Evolutionary conservation across 768 basidiomycete species (phyloP), one percentile per base, ranked within the genome.

Genomic region (Podaxis sp.): DNA sequence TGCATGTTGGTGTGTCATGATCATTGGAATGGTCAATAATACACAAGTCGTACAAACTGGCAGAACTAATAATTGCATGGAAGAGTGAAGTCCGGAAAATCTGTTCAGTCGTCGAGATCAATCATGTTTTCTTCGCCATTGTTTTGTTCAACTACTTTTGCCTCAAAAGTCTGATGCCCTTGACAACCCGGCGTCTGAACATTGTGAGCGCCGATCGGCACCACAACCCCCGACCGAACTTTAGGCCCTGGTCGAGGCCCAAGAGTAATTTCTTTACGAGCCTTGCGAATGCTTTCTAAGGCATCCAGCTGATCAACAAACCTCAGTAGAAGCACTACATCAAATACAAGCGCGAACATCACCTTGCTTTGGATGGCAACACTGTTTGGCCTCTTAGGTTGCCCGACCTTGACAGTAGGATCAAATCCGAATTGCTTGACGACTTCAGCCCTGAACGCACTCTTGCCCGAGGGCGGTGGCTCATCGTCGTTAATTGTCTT

Each of bases 381-480:
- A 52, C 80, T 75, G 38, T 77, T 75, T 12, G 54, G 11, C 24
- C 65, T 66, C 61, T 77, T 78, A 43, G 75, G 74, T 43, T 77
- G 80, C 1, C 85, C 85, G 47, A 76, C 72, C 68, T 85, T 87
- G 7, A 78, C 69, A 2, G 85, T 84, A 25, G 93, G 93, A 73
- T 94, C 90, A 63, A 94, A 94, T 1, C 93, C 93, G 2, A 94
- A 77, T 4, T 82, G 78, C 68, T 87, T 87, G 68, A 94, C 85
- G 24, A 90, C 72, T 55, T 78, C 77, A 0, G 88, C 85, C 41
- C 87, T 86, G 71, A 89, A 94, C 1, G 84, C 55, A 33, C 51
- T 72, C 63, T 69, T 67, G 54, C 61, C 46, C 33, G 22, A 27
- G 12, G 1, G 27, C 43, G 50, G 56, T 53, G 29, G 6, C 19